Base-by-base conservation (phyloP, 164 flowering plant genomes). In the Kingdonia uniflora region DNA sequence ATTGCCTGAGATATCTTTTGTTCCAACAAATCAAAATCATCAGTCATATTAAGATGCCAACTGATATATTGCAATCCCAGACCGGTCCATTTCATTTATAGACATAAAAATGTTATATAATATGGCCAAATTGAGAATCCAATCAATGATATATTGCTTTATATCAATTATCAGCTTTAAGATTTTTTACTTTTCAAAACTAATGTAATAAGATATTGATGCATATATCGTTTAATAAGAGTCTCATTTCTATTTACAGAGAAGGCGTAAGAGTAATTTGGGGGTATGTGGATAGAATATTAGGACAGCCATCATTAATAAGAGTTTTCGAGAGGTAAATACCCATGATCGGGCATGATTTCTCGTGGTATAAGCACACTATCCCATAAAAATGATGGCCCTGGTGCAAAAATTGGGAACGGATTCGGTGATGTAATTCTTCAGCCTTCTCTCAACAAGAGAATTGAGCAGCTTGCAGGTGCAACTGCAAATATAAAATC, bases 401-500 rank as follows among this genome's bases (percentile, higher is more conserved):
- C 74, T 49, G 38, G 66, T 20, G 47, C 68, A 10, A 63, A 67
- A 57, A 74, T 60, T 62, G 84, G 85, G 25, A 78, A 72, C 51
- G 89, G 87, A 19, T 89, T 92, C 69, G 92, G 96, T 54, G 97
- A 91, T 67, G 95, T 91, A 42, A 72, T 91, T 67, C 66, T 87
- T 46, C 71, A 91, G 55, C 92, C 90, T 56, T 74, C 89, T 55
- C 90, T 89, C 42, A 79, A 79, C 37, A 86, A 81, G 69, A 74
- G 97, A 62, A 84, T 92, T 33, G 58, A 80, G 63, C 99, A 86
- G 65, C 79, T 89, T 57, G 87, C 99, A 17, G 55, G 67, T 63
- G 97, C 99, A 59, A 92, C 99, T 55, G 95, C 95, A 53, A 89
- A 92, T 69, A 92, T 97, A 47, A 92, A 89, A 67, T 61, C 81